Evolutionary conservation across 169 alveolate species (phyloP).

Genomic region (Plasmodium inui): DNA sequence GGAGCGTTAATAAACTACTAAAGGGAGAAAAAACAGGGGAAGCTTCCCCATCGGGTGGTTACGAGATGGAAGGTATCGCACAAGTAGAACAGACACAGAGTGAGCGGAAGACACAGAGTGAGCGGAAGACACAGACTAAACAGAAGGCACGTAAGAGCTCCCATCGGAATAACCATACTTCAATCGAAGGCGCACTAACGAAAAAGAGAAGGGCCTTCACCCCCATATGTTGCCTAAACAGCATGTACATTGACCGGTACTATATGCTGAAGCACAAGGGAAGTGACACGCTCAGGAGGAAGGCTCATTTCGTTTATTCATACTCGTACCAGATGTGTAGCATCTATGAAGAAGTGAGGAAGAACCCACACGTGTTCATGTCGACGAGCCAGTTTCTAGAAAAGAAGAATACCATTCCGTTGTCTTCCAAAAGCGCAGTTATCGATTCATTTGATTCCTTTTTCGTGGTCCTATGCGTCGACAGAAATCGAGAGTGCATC

Average conservation of each 20-base stretch:
- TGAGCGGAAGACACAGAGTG: not conserved
- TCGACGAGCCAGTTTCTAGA: slow-evolving; percentile 49
- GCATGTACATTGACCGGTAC: slow-evolving; percentile 62
- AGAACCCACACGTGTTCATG: slow-evolving; percentile 16
- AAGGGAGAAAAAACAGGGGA: not conserved
- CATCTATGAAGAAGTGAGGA: slow-evolving; percentile 36
- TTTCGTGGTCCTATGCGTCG: slow-evolving; percentile 66
- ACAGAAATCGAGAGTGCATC: slow-evolving; percentile 22
- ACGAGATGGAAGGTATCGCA: not conserved
- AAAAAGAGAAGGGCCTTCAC: slow-evolving; percentile 11
- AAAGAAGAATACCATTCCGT: slow-evolving; percentile 39
- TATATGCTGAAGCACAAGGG: slow-evolving; percentile 53
- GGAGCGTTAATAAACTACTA: not conserved
- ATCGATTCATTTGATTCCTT: slow-evolving; percentile 52
- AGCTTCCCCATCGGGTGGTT: not conserved
- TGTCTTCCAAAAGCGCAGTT: slow-evolving; percentile 34
- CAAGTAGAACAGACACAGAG: not conserved
- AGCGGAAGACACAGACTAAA: not conserved
- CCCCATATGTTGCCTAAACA: slow-evolving; percentile 67
- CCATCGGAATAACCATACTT: not conserved
- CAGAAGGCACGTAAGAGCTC: not conserved
- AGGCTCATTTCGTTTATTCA: slow-evolving; percentile 48
- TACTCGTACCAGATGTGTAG: slow-evolving; percentile 38
- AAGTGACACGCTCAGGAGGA: slow-evolving; percentile 12
- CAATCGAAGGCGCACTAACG: not conserved